Base-by-base conservation (phyloP, 345 rosid genomes). In the Linum lewisii region DNA sequence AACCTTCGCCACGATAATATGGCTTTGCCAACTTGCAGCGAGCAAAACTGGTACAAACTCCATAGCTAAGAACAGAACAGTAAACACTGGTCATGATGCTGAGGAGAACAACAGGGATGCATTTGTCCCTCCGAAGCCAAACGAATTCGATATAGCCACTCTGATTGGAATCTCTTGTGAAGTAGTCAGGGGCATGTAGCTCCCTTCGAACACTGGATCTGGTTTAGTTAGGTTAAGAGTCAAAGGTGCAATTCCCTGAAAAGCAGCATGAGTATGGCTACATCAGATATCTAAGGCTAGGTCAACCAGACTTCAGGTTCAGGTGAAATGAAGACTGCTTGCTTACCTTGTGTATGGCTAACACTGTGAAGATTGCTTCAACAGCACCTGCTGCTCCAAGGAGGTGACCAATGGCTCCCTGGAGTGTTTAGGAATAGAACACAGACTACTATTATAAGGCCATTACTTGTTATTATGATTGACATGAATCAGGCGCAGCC, bases 371-470 rank as follows among this genome's bases (percentile, higher is more conserved):
- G 68, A 89, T 85, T 68, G 95, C 92, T 78, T 87, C 97, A 60
- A 87, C 92, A 1, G 99, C 94, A 68, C 96, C 90, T 51, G 96
- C 96, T 60, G 97, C 99, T 73, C 99, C 99, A 66, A 93, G 99
- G 38, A 93, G 95, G 84, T 93, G 99, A 63, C 99, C 97, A 20
- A 88, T 38, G 10, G 96, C 97, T 19, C 95, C 98, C 96, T 89
- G 79, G 57, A 69, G 26, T 63, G 51, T 61, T 26, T 37, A 45
- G 38, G 14, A 37, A 54, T 18, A 57, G 54, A 62, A 67, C 10
- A 37, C 14, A 32, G 15, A 51, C 14, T n/a, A n/a, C n/a, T n/a
- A 26, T 19, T 34, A 32, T 24, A 14, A 15, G 4, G 9, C 47
- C 51, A 26, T 13, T 20, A 23, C 15, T 20, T 59, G 29, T 38